A percentile compares a stretch with the other conserved stretches of the same genome.
These are phyloP conservation scores for Acacia concinna DNA, from an alignment of 331 rosid genomes.

Conservation along the genomic window DNA sequence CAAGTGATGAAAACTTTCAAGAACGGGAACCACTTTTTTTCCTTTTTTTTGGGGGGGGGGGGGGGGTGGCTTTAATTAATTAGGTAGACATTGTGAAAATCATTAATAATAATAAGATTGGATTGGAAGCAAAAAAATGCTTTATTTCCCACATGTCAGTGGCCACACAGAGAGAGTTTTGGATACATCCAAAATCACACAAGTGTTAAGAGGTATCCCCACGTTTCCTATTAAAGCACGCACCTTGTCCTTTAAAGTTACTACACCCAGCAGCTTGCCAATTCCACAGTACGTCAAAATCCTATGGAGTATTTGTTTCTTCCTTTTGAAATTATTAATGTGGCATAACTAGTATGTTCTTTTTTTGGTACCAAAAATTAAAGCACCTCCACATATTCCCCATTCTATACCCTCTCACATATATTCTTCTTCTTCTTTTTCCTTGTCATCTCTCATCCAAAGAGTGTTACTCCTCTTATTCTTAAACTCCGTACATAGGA, in stretches of 20 bases:
- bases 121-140: slow-evolving; percentile 40
- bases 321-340: not conserved
- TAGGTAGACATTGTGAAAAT: not conserved
- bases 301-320: slow-evolving; percentile 14
- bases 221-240: slow-evolving; percentile 34
- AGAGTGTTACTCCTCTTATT: not conserved
- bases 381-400: not conserved
- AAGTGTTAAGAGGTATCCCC: slow-evolving; percentile 28
- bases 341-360: not conserved
- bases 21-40: too few relatives aligned
- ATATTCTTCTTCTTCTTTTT: too few relatives aligned
- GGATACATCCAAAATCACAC: slow-evolving; percentile 36
- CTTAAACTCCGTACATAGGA: not conserved
- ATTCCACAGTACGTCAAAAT: not conserved
- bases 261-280: slow-evolving; percentile 27
- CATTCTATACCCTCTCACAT: not conserved
- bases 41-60: not conserved
- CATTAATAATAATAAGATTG: slow-evolving; percentile 35
- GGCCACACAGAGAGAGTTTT: not conserved
- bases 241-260: slow-evolving; percentile 40
- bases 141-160: slow-evolving; percentile 35
- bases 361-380: slow-evolving; percentile 6
- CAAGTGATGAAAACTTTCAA: too few relatives aligned
- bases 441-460: not conserved
- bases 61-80: slow-evolving; percentile 8